These are phyloP conservation scores for Auxenochlorella protothecoides DNA, from an alignment of 139 green algal genomes.

Conservation along the genomic window DNA sequence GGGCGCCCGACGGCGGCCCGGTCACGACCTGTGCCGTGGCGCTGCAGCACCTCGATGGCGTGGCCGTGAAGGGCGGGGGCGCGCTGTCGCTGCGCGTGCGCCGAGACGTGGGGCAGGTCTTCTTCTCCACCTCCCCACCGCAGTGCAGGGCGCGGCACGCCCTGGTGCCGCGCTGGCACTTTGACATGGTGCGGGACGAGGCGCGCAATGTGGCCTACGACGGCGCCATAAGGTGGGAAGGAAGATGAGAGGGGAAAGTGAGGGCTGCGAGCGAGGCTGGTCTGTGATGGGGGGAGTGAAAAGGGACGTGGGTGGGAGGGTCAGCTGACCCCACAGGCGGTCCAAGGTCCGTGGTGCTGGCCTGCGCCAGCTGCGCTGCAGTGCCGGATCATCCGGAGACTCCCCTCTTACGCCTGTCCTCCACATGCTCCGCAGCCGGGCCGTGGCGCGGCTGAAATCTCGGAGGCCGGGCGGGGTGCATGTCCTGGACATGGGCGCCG, in stretches of 20 bases:
- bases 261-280: background rate
- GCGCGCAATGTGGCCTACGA: constrained; percentile 58
- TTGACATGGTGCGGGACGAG: constrained; percentile 69
- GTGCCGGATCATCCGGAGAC: background rate
- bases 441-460: background rate
- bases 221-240: constrained; percentile 34
- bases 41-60: constrained; percentile 2
- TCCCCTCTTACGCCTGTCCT: no score
- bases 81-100: constrained; percentile 25
- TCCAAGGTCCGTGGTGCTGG: background rate
- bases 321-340: background rate
- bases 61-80: constrained; percentile 8
- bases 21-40: background rate
- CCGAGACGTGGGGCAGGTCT: constrained; percentile 31
- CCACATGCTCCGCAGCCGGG: background rate
- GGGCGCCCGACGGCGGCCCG: background rate
- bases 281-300: background rate
- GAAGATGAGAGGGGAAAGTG: no score
- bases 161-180: constrained; percentile 67
- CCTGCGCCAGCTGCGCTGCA: background rate
- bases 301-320: background rate
- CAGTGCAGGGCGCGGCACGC: constrained; percentile 41
- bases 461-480: background rate
- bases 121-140: constrained; percentile 29
- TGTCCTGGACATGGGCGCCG: constrained; percentile 63